Evolutionary conservation across 805 yeast species (phyloP), one percentile per base, ranked within the genome.

Genomic region (Candida endomychidarum): DNA sequence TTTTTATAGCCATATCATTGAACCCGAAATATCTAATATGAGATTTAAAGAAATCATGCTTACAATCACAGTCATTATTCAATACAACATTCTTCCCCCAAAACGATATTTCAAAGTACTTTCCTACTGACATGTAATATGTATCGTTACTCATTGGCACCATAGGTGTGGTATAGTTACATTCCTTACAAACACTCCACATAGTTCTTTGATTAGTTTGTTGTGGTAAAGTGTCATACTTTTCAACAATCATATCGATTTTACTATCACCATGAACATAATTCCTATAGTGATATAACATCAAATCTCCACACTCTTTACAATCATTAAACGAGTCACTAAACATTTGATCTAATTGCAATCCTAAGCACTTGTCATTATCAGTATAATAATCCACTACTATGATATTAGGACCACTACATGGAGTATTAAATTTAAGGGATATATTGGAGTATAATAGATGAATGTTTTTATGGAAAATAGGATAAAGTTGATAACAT

Each of bases 81-180:
- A 51, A 40, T 5, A 45, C 43, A 2, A 67, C 63, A 35, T 59
- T 53, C 16, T 56, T 53, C 3, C 72, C 72, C 86, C 95, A 88
- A 56, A 90, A 90, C 21, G 84, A 70, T 16, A 90, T 66, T 63
- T 93, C 98, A 17, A 93, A 66, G 56, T 86, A 93, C 56, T 95
- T 95, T 0, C 98, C 99, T 61, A 93, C 83, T 0, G 98, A 91
- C 48, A 81, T 82, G 53, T 83, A 88, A 83, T 95, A 90, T 0
- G 97, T 81, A 27, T 81, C 81, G 35, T 88, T 91, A 51, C 86
- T 84, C 83, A 95, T 79, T 14, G 86, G 86, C 10, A 82, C 64
- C 5, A 84, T 80, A 0, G 96, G 93, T 2, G 95, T 81, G 0
- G 83, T 70, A 25, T 72, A 75, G 10, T 80, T 77, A 58, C 99